Conservation (phyloP, 1,284 basidiomycete genomes). For the Gymnopus androsaceus region DNA sequence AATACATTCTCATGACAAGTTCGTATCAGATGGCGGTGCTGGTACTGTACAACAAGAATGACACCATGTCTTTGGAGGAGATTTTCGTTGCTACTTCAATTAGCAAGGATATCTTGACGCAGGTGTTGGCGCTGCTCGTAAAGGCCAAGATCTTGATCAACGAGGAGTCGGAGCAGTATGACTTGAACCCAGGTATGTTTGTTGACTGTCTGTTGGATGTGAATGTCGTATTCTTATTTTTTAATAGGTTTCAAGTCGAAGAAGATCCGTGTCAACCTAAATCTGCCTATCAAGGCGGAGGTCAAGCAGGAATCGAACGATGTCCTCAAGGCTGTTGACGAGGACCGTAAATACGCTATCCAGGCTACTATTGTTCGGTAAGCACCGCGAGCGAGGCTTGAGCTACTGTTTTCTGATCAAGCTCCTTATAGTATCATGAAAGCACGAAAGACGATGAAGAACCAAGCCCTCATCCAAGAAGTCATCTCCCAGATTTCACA, state of each 20-base stretch:
- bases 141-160: slow-evolving; percentile 91
- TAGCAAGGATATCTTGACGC: slow-evolving; percentile 78
- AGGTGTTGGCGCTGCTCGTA: slow-evolving; percentile 81
- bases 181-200: slow-evolving; percentile 86
- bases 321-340: slow-evolving; percentile 94
- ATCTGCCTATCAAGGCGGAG: slow-evolving; percentile 93
- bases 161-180: slow-evolving; percentile 86
- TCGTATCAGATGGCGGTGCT: slow-evolving; percentile 96
- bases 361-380: slow-evolving; percentile 97
- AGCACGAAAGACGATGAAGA: slow-evolving; percentile 96
- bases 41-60: slow-evolving; percentile 91
- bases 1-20: slow-evolving; percentile 95
- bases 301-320: slow-evolving; percentile 91
- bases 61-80: slow-evolving; percentile 82
- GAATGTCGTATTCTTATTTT: not conserved
- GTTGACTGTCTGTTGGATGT: too few species aligned
- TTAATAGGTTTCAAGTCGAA: slow-evolving; percentile 91
- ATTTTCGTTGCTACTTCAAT: slow-evolving; percentile 84
- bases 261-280: slow-evolving; percentile 94
- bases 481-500: slow-evolving; percentile 91
- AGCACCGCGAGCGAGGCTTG: slow-evolving; percentile 27
- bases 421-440: slow-evolving; percentile 85
- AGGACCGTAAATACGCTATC: slow-evolving; percentile 96
- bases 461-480: slow-evolving; percentile 92
- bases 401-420: slow-evolving; percentile 2